Percentiles rank a stretch among this genome's conserved stretches.
Evolutionary conservation across 148 eudicot genomes (phyloP).

Genomic region (Simmondsia chinensis): DNA sequence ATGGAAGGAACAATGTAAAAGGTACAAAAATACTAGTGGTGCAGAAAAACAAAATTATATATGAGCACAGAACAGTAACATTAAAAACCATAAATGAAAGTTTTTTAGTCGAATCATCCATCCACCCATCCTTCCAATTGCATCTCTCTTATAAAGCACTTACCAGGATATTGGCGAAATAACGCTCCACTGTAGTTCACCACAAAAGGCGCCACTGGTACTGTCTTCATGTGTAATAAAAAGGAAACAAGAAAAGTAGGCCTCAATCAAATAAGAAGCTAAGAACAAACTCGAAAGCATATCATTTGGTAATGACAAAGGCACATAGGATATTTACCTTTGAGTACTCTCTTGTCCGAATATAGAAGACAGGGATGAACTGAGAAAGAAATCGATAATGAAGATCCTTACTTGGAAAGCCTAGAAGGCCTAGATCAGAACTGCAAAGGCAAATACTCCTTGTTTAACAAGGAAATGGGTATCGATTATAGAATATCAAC

Average conservation of each 20-base stretch:
- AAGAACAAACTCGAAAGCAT: too few relatives aligned
- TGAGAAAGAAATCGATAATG: conserved; percentile 95
- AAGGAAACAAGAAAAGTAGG: background rate
- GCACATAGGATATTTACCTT: conserved; percentile 46
- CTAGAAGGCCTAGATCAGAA: conserved; percentile 90
- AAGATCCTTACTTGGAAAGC: conserved; percentile 86
- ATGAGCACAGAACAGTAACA: too few relatives aligned
- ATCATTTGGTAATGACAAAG: background rate
- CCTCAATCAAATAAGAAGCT: conserved; percentile 11
- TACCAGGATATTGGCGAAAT: conserved; percentile 98
- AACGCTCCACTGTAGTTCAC: conserved; percentile 93
- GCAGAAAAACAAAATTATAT: too few relatives aligned
- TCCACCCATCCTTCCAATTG: too few relatives aligned
- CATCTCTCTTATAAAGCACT: too few relatives aligned
- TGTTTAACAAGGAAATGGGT: conserved; percentile 6
- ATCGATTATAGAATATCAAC: background rate
- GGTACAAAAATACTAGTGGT: too few relatives aligned
- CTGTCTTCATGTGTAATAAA: conserved; percentile 53
- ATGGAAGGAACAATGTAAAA: too few relatives aligned
- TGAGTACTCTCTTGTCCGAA: conserved; percentile 90
- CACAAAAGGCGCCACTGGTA: conserved; percentile 88
- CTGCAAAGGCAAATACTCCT: conserved; percentile 28
- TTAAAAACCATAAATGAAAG: too few relatives aligned
- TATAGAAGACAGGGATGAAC: conserved; percentile 80
- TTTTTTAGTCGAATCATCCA: too few relatives aligned